Base-by-base conservation (phyloP, 768 basidiomycete species). In the Trametes sanguinea region DNA sequence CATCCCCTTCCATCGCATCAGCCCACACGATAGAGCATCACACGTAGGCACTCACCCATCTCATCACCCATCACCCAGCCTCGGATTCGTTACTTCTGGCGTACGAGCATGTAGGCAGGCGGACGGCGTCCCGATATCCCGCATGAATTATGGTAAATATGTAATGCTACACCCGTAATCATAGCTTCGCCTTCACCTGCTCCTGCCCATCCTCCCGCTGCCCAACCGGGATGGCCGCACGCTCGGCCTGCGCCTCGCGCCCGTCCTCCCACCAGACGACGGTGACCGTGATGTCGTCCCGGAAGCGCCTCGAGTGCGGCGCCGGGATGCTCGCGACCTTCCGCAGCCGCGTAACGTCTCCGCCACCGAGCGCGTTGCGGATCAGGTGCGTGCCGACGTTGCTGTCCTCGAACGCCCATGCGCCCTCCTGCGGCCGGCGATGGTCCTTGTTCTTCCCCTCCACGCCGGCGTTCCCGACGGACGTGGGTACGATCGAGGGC, bases 301-400 rank as follows among this genome's bases (percentile, higher is more conserved):
- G 81, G 71, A 85, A 90, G 57, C 88, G 79, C 67, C 94, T 80
- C 30, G 92, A 86, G 65, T 84, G 75, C 14, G 92, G 91, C 5
- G 90, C 79, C n/a, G 93, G 91, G 47, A 95, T 94, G 73, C 92
- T 94, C 69, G 94, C 75, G 57, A 85, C 63, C 70, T 77, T 80
- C 52, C 85, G 81, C 61, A 95, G 78, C 52, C 75, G 74, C 50
- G 60, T 69, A 56, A 82, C 78, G 69, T 95, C 83, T 2, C 84
- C 90, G 33, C 94, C 93, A n/a, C 92, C 92, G 61, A 95, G 85
- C n/a, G 94, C 92, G 70, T 96, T 96, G 63, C 94, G 81, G 60
- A 95, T 92, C 16, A 96, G 77, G 74, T 95, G 94, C 42, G 89
- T 85, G 62, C 88, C 83, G 57, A 91, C 69, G 67, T 94, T 90